Evolutionary conservation across 192 early-diverging fungal species (phyloP).

Genomic region (Radiomyces spectabilis): DNA sequence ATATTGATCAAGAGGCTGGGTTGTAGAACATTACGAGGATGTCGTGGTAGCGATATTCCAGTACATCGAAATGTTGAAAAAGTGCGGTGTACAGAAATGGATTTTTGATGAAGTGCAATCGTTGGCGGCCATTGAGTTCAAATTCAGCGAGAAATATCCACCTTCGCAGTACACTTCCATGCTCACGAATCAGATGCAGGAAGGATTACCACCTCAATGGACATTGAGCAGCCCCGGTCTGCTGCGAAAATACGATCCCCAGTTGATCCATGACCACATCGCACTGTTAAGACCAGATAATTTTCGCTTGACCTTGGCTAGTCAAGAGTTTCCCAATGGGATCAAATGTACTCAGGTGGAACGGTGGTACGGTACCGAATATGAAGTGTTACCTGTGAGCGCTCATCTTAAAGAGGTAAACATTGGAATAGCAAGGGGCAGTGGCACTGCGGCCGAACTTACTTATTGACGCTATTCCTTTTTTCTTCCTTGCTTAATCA

Average conservation of each 20-base stretch:
- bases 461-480: not conserved
- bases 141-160: slow-evolving; percentile 64
- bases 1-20: slow-evolving; percentile 30
- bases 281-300: slow-evolving; percentile 53
- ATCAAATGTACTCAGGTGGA: slow-evolving; percentile 51
- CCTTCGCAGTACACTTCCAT: slow-evolving; percentile 55
- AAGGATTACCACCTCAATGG: slow-evolving; percentile 55
- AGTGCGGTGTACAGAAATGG: slow-evolving; percentile 62
- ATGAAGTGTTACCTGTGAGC: slow-evolving; percentile 55
- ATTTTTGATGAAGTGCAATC: slow-evolving; percentile 74
- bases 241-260: slow-evolving; percentile 51
- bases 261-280: slow-evolving; percentile 56
- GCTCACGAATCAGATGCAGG: slow-evolving; percentile 71
- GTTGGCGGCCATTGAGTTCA: slow-evolving; percentile 42
- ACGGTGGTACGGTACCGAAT: slow-evolving; percentile 77
- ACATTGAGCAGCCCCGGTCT: slow-evolving; percentile 48
- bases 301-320: slow-evolving; percentile 46
- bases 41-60: slow-evolving; percentile 78
- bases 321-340: slow-evolving; percentile 31
- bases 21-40: slow-evolving; percentile 59
- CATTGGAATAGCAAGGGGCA: too few relatives aligned
- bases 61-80: slow-evolving; percentile 77
- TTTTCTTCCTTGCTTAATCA: not conserved
- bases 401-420: slow-evolving; percentile 40
- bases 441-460: too few relatives aligned